Evolutionary conservation across 371 early-diverging fungal genomes (phyloP).

Genomic region (Rhizopus delemar): DNA sequence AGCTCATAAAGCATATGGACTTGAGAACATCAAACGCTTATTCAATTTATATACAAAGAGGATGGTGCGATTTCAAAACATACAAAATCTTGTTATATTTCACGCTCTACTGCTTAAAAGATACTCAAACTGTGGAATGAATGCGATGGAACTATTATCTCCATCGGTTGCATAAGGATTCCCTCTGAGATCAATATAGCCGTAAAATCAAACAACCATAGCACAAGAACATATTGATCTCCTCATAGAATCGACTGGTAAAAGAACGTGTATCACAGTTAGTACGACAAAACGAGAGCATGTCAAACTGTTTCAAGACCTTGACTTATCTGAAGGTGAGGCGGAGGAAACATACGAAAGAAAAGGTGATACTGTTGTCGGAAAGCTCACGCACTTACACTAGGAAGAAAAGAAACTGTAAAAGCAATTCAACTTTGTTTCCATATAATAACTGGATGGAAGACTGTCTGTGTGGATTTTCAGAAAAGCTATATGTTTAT

Average conservation of each 20-base stretch:
- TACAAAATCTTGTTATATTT: constrained; percentile 4
- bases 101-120: constrained; percentile 6
- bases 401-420: neutral
- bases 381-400: neutral
- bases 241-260: neutral
- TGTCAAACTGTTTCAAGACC: neutral
- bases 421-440: constrained; percentile 8
- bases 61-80: constrained; percentile 7
- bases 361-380: neutral
- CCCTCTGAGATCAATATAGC: neutral
- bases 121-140: constrained; percentile 9
- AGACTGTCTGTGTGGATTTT: constrained; percentile 3
- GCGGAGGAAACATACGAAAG: constrained; percentile 2
- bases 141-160: constrained; percentile 3
- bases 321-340: neutral
- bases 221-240: neutral
- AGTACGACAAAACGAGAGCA: neutral
- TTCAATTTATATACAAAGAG: constrained; percentile 7
- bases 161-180: neutral
- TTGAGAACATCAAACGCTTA: constrained; percentile 5
- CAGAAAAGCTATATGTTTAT: constrained; percentile 9
- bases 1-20: constrained; percentile 3
- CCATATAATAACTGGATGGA: constrained; percentile 12
- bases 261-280: neutral
- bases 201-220: neutral